Evolutionary conservation across 2,329 filamentous ascomycete genomes (phyloP).

Genomic region (Beauveria sp.): DNA sequence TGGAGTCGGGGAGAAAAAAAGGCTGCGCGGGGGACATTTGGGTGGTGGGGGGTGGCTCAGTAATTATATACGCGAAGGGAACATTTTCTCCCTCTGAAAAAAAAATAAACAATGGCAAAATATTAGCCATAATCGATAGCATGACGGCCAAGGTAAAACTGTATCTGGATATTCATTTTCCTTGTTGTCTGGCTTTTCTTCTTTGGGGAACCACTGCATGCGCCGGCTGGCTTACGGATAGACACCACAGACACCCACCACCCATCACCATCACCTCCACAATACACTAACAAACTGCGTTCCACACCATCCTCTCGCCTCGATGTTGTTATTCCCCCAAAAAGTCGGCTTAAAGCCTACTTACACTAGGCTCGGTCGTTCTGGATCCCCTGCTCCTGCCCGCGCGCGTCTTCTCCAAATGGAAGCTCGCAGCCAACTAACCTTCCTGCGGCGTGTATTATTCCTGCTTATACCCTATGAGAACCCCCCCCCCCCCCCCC

Average conservation of each 20-base stretch:
- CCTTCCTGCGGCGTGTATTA: neutral
- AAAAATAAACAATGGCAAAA: too few species aligned
- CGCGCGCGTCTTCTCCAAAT: constrained; percentile 4
- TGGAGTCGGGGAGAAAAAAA: neutral
- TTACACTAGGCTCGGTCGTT: neutral
- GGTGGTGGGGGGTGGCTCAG: neutral
- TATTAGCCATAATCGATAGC: too few species aligned
- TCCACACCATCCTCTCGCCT: constrained; percentile 4
- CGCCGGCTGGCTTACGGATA: neutral
- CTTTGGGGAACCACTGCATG: neutral
- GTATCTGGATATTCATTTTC: too few species aligned
- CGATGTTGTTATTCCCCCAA: neutral
- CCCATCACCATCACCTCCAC: neutral
- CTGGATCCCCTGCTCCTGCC: constrained; percentile 1
- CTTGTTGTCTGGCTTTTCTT: too few species aligned
- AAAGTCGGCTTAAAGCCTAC: neutral
- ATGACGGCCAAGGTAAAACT: too few species aligned
- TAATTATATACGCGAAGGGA: too few species aligned
- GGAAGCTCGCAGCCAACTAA: neutral
- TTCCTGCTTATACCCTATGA: neutral
- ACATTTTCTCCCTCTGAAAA: too few species aligned
- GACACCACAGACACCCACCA: neutral
- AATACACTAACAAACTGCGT: neutral
- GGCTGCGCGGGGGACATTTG: neutral
- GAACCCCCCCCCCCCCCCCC: neutral